These are phyloP conservation scores for Solanum raphanifolium DNA, from an alignment of 257 asterid species.

Conservation along the genomic window DNA sequence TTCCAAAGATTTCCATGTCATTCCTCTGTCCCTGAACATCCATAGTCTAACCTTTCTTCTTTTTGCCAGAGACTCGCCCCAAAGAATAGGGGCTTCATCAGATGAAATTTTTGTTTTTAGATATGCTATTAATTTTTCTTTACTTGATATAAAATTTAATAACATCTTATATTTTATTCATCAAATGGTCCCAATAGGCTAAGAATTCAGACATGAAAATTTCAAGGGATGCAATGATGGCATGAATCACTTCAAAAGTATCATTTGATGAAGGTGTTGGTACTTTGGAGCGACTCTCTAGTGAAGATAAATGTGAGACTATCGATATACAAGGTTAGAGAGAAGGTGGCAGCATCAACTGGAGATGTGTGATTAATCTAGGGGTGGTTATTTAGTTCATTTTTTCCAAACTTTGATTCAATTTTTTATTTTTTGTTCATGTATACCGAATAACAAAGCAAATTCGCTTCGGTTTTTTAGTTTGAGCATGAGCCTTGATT, in stretches of 20 bases:
- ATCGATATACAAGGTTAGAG: background rate
- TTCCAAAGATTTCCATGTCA: no score
- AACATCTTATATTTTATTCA: no score
- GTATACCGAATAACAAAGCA: no score
- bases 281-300: background rate
- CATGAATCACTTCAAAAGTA: constrained; percentile 16
- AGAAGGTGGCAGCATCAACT: constrained; percentile 11
- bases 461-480: no score
- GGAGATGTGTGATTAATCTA: constrained; percentile 12
- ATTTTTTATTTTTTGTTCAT: no score
- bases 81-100: background rate
- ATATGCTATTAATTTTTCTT: background rate
- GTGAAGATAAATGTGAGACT: background rate
- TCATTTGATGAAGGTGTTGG: background rate
- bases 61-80: background rate
- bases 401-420: background rate
- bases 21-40: no score
- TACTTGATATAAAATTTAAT: background rate
- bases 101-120: background rate
- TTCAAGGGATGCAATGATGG: constrained; percentile 25
- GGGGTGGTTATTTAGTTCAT: background rate
- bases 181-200: background rate
- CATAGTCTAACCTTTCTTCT: no score
- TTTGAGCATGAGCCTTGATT: no score
- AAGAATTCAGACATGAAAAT: constrained; percentile 10